These are phyloP conservation scores for Epichloe gansuensis DNA, from an alignment of 2,329 filamentous ascomycete genomes.

Conservation along the genomic window DNA sequence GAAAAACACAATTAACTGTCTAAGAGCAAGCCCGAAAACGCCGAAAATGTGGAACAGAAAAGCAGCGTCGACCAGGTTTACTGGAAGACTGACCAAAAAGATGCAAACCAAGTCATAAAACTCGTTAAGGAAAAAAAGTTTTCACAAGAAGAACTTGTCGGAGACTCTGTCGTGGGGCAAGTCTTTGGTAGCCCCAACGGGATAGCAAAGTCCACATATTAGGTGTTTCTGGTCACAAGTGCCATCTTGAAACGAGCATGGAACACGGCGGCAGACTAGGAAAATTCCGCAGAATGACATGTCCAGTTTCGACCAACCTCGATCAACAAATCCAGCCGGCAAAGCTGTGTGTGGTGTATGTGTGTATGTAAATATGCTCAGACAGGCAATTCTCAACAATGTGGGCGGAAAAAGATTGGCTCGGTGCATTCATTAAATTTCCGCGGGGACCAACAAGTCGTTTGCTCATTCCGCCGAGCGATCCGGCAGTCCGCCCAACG, in stretches of 20 bases:
- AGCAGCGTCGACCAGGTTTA: background rate
- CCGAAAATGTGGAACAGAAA: conserved; percentile 8
- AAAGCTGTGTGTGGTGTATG: background rate
- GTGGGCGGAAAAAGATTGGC: background rate
- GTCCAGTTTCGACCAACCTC: background rate
- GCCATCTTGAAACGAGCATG: background rate
- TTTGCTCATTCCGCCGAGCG: conserved; percentile 15
- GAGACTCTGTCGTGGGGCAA: background rate
- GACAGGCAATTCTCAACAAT: background rate
- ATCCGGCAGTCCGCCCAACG: conserved; percentile 15
- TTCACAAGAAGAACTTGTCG: background rate
- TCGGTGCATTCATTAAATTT: conserved; percentile 6
- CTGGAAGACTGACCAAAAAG: conserved; percentile 6
- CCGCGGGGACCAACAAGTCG: conserved; percentile 19
- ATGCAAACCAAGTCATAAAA: conserved; percentile 7
- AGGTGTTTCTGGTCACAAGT: background rate
- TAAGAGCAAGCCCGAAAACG: conserved; percentile 11
- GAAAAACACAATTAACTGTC: background rate
- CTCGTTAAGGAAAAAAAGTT: conserved; percentile 5
- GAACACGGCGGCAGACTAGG: background rate
- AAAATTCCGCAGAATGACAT: background rate
- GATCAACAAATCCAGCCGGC: background rate
- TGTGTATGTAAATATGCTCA: background rate
- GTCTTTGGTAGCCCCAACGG: background rate
- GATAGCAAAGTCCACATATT: background rate